Evolutionary conservation across 2,329 filamentous ascomycete species (phyloP).

Genomic region (Diaporthe helianthi): DNA sequence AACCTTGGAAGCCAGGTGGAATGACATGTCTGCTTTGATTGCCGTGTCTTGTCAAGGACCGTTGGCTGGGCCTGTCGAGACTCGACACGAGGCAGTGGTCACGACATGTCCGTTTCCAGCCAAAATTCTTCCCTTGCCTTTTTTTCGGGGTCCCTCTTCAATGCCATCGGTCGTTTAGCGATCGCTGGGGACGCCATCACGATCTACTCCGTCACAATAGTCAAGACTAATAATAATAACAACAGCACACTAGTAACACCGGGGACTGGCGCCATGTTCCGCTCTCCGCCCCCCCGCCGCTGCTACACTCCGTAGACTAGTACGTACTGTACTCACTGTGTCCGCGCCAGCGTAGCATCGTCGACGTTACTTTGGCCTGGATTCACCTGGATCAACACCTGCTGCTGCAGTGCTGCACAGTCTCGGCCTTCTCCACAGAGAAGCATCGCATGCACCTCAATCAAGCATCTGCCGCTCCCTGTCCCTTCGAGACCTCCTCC

Average conservation of each 20-base stretch:
- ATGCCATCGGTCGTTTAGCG: background rate
- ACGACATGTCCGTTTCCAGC: slow-evolving; percentile 3
- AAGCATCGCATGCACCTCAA: slow-evolving; percentile 7
- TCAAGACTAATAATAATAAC: background rate
- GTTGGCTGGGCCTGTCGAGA: slow-evolving; percentile 4
- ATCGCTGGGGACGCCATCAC: background rate
- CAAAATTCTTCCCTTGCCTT: background rate
- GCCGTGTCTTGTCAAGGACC: slow-evolving; percentile 20
- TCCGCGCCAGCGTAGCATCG: slow-evolving; percentile 17
- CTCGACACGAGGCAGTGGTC: background rate
- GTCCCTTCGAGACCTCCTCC: background rate
- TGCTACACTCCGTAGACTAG: no score
- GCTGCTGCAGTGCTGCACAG: no score
- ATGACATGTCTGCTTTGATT: background rate
- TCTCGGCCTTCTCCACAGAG: slow-evolving; percentile 5
- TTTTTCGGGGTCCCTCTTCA: background rate
- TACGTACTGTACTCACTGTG: background rate
- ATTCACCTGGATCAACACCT: slow-evolving; percentile 5
- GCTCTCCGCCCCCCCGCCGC: slow-evolving; percentile 5
- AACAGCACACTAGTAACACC: background rate
- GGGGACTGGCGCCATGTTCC: slow-evolving; percentile 4
- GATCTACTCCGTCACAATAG: slow-evolving; percentile 4
- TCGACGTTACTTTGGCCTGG: slow-evolving; percentile 12
- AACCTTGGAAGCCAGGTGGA: background rate
- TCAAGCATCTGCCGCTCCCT: slow-evolving; percentile 16